These are phyloP conservation scores for Penicillium sp. DNA, from an alignment of 2,329 filamentous ascomycete genomes.

Conservation along the genomic window DNA sequence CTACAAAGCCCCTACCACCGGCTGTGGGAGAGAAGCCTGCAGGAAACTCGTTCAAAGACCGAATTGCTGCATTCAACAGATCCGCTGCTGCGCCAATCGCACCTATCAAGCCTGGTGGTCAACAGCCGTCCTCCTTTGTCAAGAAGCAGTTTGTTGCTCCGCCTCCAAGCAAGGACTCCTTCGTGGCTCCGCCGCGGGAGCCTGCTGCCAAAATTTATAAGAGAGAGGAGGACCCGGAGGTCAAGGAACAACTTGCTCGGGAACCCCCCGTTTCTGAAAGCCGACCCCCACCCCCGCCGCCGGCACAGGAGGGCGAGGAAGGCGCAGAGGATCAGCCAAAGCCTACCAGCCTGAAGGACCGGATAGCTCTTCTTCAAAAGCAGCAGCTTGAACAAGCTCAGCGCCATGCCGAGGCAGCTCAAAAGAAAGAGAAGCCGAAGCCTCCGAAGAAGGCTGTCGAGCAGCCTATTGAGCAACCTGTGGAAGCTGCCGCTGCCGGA, in stretches of 20 bases:
- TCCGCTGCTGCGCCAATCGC: slow-evolving; percentile 78
- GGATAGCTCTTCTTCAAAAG: slow-evolving; percentile 89
- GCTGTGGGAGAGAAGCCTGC: slow-evolving; percentile 69
- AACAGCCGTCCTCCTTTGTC: slow-evolving; percentile 69
- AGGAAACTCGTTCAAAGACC: slow-evolving; percentile 82
- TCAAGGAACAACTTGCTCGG: slow-evolving; percentile 33
- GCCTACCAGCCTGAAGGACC: slow-evolving; percentile 88
- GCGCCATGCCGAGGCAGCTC: slow-evolving; percentile 72
- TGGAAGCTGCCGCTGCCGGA: slow-evolving; percentile 22
- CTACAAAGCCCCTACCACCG: slow-evolving; percentile 63
- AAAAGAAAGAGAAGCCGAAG: slow-evolving; percentile 86
- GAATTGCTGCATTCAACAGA: slow-evolving; percentile 97
- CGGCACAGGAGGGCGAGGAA: slow-evolving; percentile 52
- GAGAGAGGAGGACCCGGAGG: slow-evolving; percentile 77
- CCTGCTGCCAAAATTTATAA: slow-evolving; percentile 75
- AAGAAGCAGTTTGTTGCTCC: slow-evolving; percentile 97
- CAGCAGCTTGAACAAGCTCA: slow-evolving; percentile 89
- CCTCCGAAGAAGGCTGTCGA: slow-evolving; percentile 66
- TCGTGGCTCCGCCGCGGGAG: slow-evolving; percentile 73
- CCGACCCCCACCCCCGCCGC: slow-evolving; percentile 26
- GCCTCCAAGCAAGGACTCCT: slow-evolving; percentile 89
- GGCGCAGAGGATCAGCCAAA: slow-evolving; percentile 78
- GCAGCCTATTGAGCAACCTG: slow-evolving; percentile 16
- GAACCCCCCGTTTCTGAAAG: slow-evolving; percentile 38
- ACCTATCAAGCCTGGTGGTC: slow-evolving; percentile 79